These are phyloP conservation scores for Rhodotorula diobovata DNA, from an alignment of 768 basidiomycete genomes.

Conservation along the genomic window DNA sequence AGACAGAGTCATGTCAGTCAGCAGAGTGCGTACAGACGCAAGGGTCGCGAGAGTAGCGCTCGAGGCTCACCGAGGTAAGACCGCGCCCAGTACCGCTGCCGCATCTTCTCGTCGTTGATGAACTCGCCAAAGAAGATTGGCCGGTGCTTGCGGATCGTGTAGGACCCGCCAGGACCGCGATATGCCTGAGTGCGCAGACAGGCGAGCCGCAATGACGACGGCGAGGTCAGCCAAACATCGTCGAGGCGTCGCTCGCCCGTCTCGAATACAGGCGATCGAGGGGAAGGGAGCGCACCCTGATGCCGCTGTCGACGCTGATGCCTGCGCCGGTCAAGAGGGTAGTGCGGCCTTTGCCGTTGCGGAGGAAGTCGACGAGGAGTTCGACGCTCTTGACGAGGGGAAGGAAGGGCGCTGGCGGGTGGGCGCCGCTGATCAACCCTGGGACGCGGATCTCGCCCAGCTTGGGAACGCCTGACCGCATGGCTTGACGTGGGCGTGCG, in stretches of 20 bases:
- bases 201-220: not conserved
- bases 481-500: not conserved
- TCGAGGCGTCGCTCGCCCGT: conserved; percentile 26
- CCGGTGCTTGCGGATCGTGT: conserved; percentile 48
- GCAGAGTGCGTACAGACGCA: too few species aligned
- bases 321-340: conserved; percentile 56
- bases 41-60: conserved; percentile 37
- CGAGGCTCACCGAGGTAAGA: conserved; percentile 41
- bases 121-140: conserved; percentile 34
- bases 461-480: not conserved
- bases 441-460: conserved; percentile 26
- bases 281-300: conserved; percentile 81
- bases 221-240: conserved; percentile 2
- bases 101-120: conserved; percentile 44
- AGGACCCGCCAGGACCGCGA: conserved; percentile 51
- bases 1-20: not conserved
- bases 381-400: conserved; percentile 10
- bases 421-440: not conserved
- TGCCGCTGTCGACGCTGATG: conserved; percentile 90
- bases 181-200: conserved; percentile 46
- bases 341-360: conserved; percentile 20
- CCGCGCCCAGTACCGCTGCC: conserved; percentile 77
- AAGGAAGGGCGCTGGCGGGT: conserved; percentile 18
- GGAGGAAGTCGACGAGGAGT: conserved; percentile 9
- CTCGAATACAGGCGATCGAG: too few species aligned